Evolutionary conservation across 2,329 filamentous ascomycete genomes (phyloP), one percentile per base, ranked within the genome.

Genomic region (Daldinia sp.): DNA sequence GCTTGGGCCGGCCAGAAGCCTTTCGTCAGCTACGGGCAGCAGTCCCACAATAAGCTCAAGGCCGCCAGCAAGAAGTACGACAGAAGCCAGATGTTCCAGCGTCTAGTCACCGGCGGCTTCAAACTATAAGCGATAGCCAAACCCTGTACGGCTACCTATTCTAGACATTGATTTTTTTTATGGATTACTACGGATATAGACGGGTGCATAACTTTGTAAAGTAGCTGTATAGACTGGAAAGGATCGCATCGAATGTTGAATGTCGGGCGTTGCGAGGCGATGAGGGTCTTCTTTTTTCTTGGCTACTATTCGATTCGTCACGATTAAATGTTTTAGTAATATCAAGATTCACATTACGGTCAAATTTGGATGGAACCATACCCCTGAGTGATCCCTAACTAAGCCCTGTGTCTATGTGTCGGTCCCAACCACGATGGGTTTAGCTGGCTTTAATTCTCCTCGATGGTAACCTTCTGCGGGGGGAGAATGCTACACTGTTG

Each of bases 61-160:
- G 25, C 45, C 8, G 45, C 29, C 25, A 48, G 45, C 25, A 48
- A 32, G 25, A 32, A 29, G 25, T 48, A 48, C 11, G 45, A 48
- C 45, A 29, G 9, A 27, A 19, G 25, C 17, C 45, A 48, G 45
- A 48, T 48, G 45, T 48, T 48, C 45, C 45, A 48, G 45, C 9
- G 15, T 11, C 27, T 48, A 4, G 45, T 48, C 10, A n/a, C 25
- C 2, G 45, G 45, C 17, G 45, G 45, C 5, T 48, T 48, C 19
- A 48, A 48, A 4, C 45, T 48, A 48, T 48, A 48, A 15, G 10
- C 6, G 39, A 32, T 13, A 19, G 25, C 2, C 5, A 11, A 19
- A 19, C n/a, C 32, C 13, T 30, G 19, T 6, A 13, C 21, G 37
- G 9, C 17, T 19, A 43, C 15, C 11, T 19, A 15, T 35, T 43